Evolutionary conservation across 345 rosid species (phyloP).

Genomic region (Eucalyptus sp.): DNA sequence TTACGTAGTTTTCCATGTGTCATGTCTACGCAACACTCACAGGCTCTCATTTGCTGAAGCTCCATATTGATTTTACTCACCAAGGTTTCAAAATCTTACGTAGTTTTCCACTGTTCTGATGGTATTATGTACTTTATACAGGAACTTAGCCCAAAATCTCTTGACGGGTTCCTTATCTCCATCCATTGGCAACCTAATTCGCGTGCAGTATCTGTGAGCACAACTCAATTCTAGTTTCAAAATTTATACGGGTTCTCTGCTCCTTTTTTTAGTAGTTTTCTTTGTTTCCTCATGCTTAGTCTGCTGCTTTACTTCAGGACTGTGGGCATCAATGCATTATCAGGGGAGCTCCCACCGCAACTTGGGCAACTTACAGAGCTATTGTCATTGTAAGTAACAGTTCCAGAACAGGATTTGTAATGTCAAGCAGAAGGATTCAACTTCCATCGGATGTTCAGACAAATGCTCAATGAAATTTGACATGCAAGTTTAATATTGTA

Average conservation of each 20-base stretch:
- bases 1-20: not conserved
- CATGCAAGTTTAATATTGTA: not conserved
- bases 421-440: not conserved
- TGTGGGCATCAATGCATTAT: slow-evolving; percentile 39
- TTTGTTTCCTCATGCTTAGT: not conserved
- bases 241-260: accelerated
- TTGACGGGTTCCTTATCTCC: slow-evolving; percentile 39
- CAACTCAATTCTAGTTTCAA: slow-evolving; percentile 2
- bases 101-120: slow-evolving; percentile 17
- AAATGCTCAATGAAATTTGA: not conserved
- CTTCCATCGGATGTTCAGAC: not conserved
- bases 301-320: slow-evolving; percentile 12
- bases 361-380: slow-evolving; percentile 50
- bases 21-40: not conserved
- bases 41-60: not conserved
- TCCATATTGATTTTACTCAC: not conserved
- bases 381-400: slow-evolving; percentile 27
- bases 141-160: slow-evolving; percentile 29
- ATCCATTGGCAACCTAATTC: slow-evolving; percentile 26
- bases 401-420: not conserved
- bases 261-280: accelerated
- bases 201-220: slow-evolving; percentile 51
- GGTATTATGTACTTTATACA: not conserved
- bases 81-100: not conserved
- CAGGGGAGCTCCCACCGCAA: slow-evolving; percentile 62